Percentiles rank a stretch among this genome's conserved stretches.
phyloP scores from a whole-genome alignment of 106 monocot genomes.

The Agapanthus africanus region DNA sequence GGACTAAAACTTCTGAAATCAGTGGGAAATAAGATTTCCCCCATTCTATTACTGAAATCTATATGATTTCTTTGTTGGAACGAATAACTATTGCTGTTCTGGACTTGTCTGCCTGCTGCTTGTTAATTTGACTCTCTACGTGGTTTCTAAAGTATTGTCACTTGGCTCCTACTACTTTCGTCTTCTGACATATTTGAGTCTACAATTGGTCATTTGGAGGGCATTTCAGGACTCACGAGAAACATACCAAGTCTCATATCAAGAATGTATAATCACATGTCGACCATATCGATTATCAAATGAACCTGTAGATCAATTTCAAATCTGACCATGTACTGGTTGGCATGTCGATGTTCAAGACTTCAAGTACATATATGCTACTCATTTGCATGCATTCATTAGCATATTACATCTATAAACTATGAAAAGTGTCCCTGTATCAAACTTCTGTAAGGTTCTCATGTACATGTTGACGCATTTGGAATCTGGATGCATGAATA shows the following conservation, averaged over 20 bases:
- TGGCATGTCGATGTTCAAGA: not conserved
- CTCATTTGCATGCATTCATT: too few relatives aligned
- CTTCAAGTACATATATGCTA: too few relatives aligned
- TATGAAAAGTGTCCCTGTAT: too few relatives aligned
- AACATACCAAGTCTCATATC: not conserved
- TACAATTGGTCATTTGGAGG: not conserved
- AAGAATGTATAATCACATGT: not conserved
- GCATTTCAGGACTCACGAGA: not conserved
- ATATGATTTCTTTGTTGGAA: not conserved
- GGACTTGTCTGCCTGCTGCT: not conserved
- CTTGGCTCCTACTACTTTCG: not conserved
- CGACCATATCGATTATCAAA: not conserved
- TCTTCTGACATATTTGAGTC: not conserved
- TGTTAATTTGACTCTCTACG: not conserved
- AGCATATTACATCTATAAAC: too few relatives aligned
- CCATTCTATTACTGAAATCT: not conserved
- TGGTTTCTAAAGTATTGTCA: not conserved
- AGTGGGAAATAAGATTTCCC: not conserved
- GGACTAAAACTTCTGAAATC: not conserved
- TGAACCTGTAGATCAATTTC: not conserved
- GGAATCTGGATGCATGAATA: too few relatives aligned
- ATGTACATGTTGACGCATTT: too few relatives aligned
- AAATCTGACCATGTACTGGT: not conserved
- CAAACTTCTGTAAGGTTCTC: not conserved
- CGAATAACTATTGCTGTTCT: not conserved